Conservation (phyloP, 2,329 filamentous ascomycete genomes). For the Alternaria incomplexa region DNA sequence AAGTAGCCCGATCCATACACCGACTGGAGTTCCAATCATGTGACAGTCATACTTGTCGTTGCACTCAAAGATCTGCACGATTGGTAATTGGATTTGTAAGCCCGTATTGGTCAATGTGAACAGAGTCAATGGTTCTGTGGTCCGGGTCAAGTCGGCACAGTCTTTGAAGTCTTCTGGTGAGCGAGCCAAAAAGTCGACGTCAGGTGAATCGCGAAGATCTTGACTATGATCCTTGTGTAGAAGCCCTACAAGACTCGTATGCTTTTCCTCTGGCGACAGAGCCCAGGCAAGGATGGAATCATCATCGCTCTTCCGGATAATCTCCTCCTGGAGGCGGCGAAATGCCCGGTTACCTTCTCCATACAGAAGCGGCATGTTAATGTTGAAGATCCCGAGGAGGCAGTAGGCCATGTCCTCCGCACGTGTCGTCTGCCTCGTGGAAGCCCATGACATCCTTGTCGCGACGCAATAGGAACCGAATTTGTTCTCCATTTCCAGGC, state of each 20-base stretch:
- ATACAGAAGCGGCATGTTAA: slow-evolving; percentile 41
- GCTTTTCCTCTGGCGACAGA: neutral
- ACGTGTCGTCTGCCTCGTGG: slow-evolving; percentile 16
- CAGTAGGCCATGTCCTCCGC: slow-evolving; percentile 40
- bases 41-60: neutral
- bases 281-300: slow-evolving; percentile 22
- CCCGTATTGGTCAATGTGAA: neutral
- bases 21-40: rapidly evolving
- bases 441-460: slow-evolving; percentile 24
- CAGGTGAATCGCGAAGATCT: rapidly evolving
- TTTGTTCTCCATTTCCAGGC: no score
- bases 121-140: neutral
- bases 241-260: neutral
- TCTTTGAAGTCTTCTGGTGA: neutral
- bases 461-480: slow-evolving; percentile 7
- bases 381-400: slow-evolving; percentile 38
- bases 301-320: slow-evolving; percentile 17
- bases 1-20: neutral
- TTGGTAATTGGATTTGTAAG: neutral
- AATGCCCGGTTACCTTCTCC: slow-evolving; percentile 38
- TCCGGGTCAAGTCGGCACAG: neutral
- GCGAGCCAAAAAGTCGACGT: neutral
- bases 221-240: neutral
- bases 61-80: neutral
- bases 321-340: slow-evolving; percentile 28